Base-by-base conservation (phyloP, 129 eudicot species). In the Chrysanthemum makinoi region DNA sequence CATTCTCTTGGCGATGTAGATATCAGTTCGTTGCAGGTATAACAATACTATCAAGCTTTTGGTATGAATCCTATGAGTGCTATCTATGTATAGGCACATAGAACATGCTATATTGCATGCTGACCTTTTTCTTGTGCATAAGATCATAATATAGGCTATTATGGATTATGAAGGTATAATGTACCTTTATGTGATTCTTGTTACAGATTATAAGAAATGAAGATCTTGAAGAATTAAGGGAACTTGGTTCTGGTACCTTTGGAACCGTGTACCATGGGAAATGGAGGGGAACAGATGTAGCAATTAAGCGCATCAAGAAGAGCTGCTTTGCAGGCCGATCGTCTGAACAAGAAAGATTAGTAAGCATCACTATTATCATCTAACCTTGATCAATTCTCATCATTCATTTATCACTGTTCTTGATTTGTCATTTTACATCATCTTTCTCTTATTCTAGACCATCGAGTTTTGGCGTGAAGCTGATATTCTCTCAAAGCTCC, bases 281-380 rank as follows among this genome's bases (percentile, higher is more conserved):
- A 80, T 92, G 98, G 98, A 92, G 96, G 66, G 98, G 98, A 75
- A 80, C 98, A n/a, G 98, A 92, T 83, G 98, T 92, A 48, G 98
- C 98, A 30, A 92, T 92, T 48, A 92, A 92, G 56, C 84, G 98
- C 72, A 89, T 92, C 61, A 92, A 92, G 82, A 89, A 22, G 24
- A 22, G 24, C 24, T 22, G 24, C 24, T 22, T 22, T 22, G 24
- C 24, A 22, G 24, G 24, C 24, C 24, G 24, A 22, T 22, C 24
- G 24, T 22, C 24, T 22, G 24, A 22, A 1, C 24, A 22, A 22
- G 98, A 92, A 80, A 83, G 96, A 83, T 57, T 89, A 96, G 98
- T 92, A 83, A 62, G 64, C 54, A 7, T 57, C 49, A 17, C 56
- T 33, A 33, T 33, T 33, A 33, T 33, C 39, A 33, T 33, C 39